Evolutionary conservation across 148 eudicot species (phyloP).

Genomic region (Mesembryanthemum crystallinum): DNA sequence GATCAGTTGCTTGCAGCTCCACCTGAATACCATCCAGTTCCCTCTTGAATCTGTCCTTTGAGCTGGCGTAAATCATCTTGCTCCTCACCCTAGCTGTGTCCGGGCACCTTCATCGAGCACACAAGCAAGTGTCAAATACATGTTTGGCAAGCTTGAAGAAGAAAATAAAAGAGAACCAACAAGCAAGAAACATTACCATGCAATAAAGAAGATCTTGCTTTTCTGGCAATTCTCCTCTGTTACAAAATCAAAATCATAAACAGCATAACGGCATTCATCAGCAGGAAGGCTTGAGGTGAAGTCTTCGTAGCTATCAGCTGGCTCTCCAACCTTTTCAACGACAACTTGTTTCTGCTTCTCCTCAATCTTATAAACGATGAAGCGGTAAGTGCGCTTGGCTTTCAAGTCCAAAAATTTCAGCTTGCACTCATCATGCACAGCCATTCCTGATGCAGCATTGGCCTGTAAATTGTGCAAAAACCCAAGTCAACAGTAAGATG

Average conservation of each 20-base stretch:
- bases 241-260: constrained; percentile 75
- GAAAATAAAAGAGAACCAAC: background rate
- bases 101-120: constrained; percentile 53
- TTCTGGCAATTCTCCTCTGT: constrained; percentile 79
- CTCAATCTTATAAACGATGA: constrained; percentile 78
- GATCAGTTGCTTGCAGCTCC: constrained; percentile 94
- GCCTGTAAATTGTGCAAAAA: constrained; percentile 40
- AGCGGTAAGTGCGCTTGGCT: constrained; percentile 76
- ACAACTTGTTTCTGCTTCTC: constrained; percentile 74
- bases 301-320: constrained; percentile 61
- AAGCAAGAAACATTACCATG: constrained; percentile 49
- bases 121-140: constrained; percentile 12
- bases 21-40: constrained; percentile 87
- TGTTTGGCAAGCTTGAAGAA: background rate
- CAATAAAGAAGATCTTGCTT: constrained; percentile 91
- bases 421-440: constrained; percentile 93
- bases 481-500: background rate
- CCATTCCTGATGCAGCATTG: constrained; percentile 88
- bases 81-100: constrained; percentile 78
- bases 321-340: constrained; percentile 85
- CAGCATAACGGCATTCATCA: constrained; percentile 80
- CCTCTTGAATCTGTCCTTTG: constrained; percentile 90
- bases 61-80: constrained; percentile 88
- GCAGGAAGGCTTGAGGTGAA: constrained; percentile 72
- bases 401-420: constrained; percentile 84